Base-by-base conservation (phyloP, 768 basidiomycete species). In the Imleria badia region DNA sequence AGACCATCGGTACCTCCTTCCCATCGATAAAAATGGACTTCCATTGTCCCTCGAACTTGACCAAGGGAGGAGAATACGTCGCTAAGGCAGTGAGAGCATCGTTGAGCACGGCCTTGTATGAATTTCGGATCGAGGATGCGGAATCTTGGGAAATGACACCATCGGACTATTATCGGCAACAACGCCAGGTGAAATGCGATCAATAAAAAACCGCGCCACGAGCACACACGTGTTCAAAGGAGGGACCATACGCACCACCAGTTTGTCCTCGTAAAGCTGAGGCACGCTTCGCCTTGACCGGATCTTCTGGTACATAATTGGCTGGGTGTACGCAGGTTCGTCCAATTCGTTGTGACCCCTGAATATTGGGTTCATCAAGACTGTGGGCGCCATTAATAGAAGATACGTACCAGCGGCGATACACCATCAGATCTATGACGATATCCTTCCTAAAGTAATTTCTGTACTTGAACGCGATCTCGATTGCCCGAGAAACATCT, bases 331-430 rank as follows among this genome's bases (percentile, higher is more conserved):
- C 15, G 84, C 83, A 0, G 91, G 91, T 48, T 94, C 81, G 64
- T 94, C 91, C 30, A 94, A 79, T 69, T 94, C 94, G 62, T 95
- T 95, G 67, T 94, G 93, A 2, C 92, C 83, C 83, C 91, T 84
- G 57, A 46, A 29, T 20, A 53, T 48, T 35, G 2, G 11, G n/a
- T 41, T 36, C 36, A 39, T 60, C 38, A 40, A 43, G 17, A 47
- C 31, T 10, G 12, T 31, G n/a, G 34, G 20, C 34, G 20, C 15
- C 23, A 34, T 45, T 5, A 13, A 44, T 26, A 38, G 29, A 36
- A 15, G 26, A 47, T 12, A 65, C 79, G 31, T 59, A 84, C 87
- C 89, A 91, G 64, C 92, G 80, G 23, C 94, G 82, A 66, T 96
- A 96, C 3, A 93, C 91, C 62, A 97, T 78, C 36, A 96, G 70